Conservation (phyloP, 495 filamentous ascomycete genomes). For the Aspergillus homomorphus region DNA sequence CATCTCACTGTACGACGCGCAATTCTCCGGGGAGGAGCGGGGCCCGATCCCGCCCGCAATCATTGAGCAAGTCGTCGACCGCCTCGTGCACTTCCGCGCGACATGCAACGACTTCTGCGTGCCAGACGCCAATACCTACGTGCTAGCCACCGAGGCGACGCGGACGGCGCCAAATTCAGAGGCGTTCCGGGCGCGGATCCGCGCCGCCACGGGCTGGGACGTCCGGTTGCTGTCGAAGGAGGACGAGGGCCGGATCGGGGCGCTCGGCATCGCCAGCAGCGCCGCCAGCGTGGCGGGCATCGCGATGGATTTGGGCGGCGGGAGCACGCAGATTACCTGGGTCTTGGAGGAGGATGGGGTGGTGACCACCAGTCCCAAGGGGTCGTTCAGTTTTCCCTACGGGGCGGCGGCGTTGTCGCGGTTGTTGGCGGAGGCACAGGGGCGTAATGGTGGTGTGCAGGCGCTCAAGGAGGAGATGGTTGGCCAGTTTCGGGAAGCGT, state of each 20-base stretch:
- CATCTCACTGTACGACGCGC: conserved; percentile 86
- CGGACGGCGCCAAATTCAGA: conserved; percentile 71
- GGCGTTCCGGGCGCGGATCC: conserved; percentile 61
- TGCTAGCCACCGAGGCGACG: conserved; percentile 85
- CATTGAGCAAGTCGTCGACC: conserved; percentile 58
- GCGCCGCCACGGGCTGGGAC: conserved; percentile 56
- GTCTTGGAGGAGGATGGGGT: conserved; percentile 54
- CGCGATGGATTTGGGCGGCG: conserved; percentile 85
- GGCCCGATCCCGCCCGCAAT: conserved; percentile 58
- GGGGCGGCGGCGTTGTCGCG: conserved; percentile 75
- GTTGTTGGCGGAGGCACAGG: conserved; percentile 45
- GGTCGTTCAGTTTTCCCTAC: conserved; percentile 65
- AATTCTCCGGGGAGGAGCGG: conserved; percentile 40
- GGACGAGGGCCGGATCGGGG: conserved; percentile 77
- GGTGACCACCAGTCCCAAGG: conserved; percentile 44
- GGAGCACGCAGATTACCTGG: conserved; percentile 85
- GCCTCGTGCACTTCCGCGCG: conserved; percentile 63
- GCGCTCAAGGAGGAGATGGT: conserved; percentile 54
- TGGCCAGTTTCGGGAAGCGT: conserved; percentile 55
- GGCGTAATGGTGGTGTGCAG: conserved; percentile 7
- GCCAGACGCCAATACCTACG: conserved; percentile 55
- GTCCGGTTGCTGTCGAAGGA: conserved; percentile 71
- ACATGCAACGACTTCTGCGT: conserved; percentile 70
- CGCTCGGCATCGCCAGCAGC: conserved; percentile 74
- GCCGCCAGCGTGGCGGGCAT: conserved; percentile 61